These are phyloP conservation scores for Prosopis cineraria DNA, from an alignment of 306 rosid genomes.

Conservation along the genomic window DNA sequence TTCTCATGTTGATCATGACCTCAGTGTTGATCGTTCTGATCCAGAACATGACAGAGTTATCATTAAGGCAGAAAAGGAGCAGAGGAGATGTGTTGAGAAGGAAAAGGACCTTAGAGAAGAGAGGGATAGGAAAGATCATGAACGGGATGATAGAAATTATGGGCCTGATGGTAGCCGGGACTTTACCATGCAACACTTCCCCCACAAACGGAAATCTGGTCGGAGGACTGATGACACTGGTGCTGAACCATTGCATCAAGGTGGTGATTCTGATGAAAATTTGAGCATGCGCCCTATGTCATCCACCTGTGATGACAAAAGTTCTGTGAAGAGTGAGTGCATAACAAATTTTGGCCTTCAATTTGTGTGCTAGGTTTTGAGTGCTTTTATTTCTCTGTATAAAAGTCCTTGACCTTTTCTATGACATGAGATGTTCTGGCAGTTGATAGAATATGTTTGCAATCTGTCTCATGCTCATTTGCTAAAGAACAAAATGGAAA, in stretches of 20 bases:
- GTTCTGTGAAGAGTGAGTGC: slow-evolving; percentile 77
- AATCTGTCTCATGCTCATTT: background rate
- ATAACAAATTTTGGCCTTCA: slow-evolving; percentile 26
- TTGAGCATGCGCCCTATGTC: slow-evolving; percentile 67
- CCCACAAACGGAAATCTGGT: slow-evolving; percentile 64
- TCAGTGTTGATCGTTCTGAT: slow-evolving; percentile 88
- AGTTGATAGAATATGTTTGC: slow-evolving; percentile 6
- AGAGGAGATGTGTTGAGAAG: slow-evolving; percentile 78
- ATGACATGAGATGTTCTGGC: slow-evolving; percentile 16
- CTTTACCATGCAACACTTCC: slow-evolving; percentile 51
- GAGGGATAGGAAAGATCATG: slow-evolving; percentile 76
- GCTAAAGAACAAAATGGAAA: slow-evolving; percentile 12
- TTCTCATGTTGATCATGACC: slow-evolving; percentile 77
- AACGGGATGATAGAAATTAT: slow-evolving; percentile 76
- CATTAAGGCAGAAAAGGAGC: slow-evolving; percentile 79
- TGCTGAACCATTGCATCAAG: slow-evolving; percentile 58
- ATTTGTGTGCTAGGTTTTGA: slow-evolving; percentile 18
- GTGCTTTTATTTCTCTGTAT: slow-evolving; percentile 4
- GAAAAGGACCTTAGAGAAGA: slow-evolving; percentile 87
- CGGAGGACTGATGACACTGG: slow-evolving; percentile 71
- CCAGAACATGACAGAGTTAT: slow-evolving; percentile 70
- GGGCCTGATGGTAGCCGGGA: slow-evolving; percentile 77
- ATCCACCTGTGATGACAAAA: slow-evolving; percentile 72
- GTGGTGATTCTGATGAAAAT: slow-evolving; percentile 67
- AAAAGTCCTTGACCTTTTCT: background rate